These are phyloP conservation scores for Tricholomella constricta DNA, from an alignment of 768 basidiomycete genomes.

Conservation along the genomic window DNA sequence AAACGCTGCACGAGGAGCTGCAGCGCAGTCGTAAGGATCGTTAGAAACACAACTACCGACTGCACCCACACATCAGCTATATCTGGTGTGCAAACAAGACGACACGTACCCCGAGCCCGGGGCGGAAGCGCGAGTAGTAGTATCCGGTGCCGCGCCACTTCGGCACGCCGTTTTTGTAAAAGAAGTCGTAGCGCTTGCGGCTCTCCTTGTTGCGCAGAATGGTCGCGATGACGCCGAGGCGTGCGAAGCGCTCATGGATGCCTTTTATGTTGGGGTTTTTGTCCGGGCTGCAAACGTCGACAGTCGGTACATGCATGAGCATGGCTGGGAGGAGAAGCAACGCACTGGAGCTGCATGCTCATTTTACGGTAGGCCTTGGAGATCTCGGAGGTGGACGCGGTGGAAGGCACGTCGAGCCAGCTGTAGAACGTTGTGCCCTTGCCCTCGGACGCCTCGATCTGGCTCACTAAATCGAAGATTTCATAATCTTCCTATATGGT, in stretches of 20 bases:
- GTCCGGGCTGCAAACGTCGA: conserved; percentile 68
- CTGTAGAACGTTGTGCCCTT: conserved; percentile 97
- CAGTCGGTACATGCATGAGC: too few relatives aligned
- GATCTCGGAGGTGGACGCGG: conserved; percentile 77
- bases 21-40: conserved; percentile 71
- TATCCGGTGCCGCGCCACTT: conserved; percentile 96
- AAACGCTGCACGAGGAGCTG: conserved; percentile 81
- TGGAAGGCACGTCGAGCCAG: conserved; percentile 79
- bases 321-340: conserved; percentile 17
- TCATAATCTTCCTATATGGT: conserved; percentile 87
- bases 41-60: conserved; percentile 79
- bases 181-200: conserved; percentile 87
- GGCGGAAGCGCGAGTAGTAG: conserved; percentile 94
- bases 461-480: conserved; percentile 91
- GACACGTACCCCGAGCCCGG: conserved; percentile 74
- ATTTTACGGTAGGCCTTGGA: conserved; percentile 90
- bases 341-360: conserved; percentile 88
- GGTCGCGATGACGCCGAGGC: conserved; percentile 81
- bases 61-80: conserved; percentile 29
- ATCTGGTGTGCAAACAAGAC: not conserved
- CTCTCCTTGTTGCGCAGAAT: conserved; percentile 79
- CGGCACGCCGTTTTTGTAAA: conserved; percentile 97
- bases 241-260: conserved; percentile 88
- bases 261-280: conserved; percentile 88
- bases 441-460: conserved; percentile 81